phyloP scores from a whole-genome alignment of 176 grass and related monocot species.

The Phoenix dactylifera region DNA sequence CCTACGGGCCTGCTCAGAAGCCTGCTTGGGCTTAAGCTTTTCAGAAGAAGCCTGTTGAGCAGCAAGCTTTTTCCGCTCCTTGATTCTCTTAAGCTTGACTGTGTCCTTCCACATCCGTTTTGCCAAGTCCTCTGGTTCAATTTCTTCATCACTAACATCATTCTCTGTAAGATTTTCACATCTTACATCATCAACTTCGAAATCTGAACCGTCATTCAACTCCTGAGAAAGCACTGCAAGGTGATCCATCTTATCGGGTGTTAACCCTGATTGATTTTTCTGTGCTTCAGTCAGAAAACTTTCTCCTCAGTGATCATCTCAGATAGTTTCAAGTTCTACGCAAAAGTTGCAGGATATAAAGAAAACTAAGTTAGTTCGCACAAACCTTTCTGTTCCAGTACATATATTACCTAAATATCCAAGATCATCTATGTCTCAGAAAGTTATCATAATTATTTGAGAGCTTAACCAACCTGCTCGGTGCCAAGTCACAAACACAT shows the following conservation, averaged over 20 bases:
- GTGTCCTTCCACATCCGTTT: constrained; percentile 93
- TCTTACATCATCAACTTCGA: constrained; percentile 48
- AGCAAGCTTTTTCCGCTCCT: constrained; percentile 46
- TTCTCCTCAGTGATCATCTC: no score
- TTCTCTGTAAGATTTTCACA: constrained; percentile 67
- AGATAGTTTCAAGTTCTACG: no score
- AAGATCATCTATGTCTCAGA: no score
- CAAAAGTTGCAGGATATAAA: no score
- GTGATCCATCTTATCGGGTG: constrained; percentile 39
- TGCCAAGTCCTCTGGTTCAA: constrained; percentile 61
- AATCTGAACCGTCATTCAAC: constrained; percentile 58
- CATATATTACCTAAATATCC: no score
- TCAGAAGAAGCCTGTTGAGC: constrained; percentile 30
- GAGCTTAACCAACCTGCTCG: no score
- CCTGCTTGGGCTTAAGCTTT: constrained; percentile 43
- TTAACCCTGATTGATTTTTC: no score
- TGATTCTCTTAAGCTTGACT: constrained; percentile 73
- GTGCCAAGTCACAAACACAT: no score
- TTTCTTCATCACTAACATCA: constrained; percentile 96
- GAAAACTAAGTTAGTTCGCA: no score
- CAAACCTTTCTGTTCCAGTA: no score
- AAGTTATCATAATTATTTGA: no score
- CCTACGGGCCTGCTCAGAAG: constrained; percentile 78
- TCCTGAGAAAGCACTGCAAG: constrained; percentile 41
- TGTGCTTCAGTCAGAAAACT: no score